These are phyloP conservation scores for Talaromyces adpressus DNA, from an alignment of 495 filamentous ascomycete species.

Conservation along the genomic window DNA sequence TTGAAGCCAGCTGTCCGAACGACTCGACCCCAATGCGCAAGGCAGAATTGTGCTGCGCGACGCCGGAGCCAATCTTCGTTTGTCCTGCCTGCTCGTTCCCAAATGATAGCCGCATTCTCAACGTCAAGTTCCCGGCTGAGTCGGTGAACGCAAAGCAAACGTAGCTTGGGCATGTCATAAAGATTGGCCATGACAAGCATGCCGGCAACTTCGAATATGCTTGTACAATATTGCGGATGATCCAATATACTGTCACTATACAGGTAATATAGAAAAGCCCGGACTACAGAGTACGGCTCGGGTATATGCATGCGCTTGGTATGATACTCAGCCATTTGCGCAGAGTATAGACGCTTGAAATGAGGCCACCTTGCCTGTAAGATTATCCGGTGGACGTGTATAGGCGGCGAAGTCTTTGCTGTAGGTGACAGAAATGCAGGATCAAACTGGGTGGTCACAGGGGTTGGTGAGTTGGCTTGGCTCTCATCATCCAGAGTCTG, in stretches of 20 bases:
- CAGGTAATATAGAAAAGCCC: conserved; percentile 89
- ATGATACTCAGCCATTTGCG: conserved; percentile 96
- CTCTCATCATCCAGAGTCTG: conserved; percentile 47
- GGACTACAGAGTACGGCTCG: conserved; percentile 89
- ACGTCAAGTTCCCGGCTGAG: conserved; percentile 86
- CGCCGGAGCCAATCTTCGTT: conserved; percentile 89
- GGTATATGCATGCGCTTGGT: conserved; percentile 96
- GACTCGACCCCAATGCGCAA: conserved; percentile 90
- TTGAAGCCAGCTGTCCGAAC: conserved; percentile 85
- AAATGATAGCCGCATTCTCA: conserved; percentile 89
- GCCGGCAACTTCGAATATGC: conserved; percentile 83
- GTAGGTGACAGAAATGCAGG: conserved; percentile 57
- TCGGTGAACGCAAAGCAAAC: conserved; percentile 80
- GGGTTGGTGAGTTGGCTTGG: conserved; percentile 20
- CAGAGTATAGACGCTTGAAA: conserved; percentile 80
- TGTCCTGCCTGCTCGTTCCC: conserved; percentile 86
- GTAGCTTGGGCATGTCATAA: conserved; percentile 90
- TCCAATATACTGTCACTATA: conserved; percentile 89
- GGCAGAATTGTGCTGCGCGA: conserved; percentile 78
- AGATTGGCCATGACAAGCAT: conserved; percentile 96
- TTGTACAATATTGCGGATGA: conserved; percentile 55
- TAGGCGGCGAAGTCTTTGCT: conserved; percentile 68
- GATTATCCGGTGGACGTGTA: conserved; percentile 87
- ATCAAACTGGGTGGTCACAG: conserved; percentile 29
- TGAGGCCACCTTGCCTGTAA: conserved; percentile 94